Percentiles rank a stretch among this genome's conserved stretches.
Conservation (phyloP, 331 rosid genomes). For the Cydonia oblonga region DNA sequence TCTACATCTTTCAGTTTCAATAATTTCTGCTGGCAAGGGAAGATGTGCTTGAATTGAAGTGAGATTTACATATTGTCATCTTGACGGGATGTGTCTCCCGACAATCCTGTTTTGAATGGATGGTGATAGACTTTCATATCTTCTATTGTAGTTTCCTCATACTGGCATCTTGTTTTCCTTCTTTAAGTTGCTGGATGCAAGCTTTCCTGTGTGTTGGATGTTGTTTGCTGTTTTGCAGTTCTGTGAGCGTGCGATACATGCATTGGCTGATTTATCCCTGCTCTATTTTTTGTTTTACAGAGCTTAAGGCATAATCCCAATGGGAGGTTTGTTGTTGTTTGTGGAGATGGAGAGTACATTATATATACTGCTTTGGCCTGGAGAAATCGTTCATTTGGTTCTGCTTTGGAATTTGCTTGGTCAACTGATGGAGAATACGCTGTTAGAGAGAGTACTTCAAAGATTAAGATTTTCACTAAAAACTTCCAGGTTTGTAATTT, state of each 20-base stretch:
- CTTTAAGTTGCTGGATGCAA: neutral
- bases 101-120: neutral
- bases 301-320: constrained; percentile 94
- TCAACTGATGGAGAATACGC: constrained; percentile 95
- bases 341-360: neutral
- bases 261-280: constrained; percentile 1
- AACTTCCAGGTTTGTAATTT: constrained; percentile 70
- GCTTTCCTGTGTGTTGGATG: neutral
- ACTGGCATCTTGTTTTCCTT: neutral
- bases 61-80: neutral
- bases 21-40: neutral
- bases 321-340: constrained; percentile 80
- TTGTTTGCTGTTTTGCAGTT: neutral
- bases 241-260: neutral
- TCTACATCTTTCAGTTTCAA: neutral
- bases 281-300: constrained; percentile 30
- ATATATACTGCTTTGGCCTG: constrained; percentile 68
- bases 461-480: constrained; percentile 81
- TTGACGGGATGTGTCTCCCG: neutral
- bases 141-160: neutral
- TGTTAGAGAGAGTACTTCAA: constrained; percentile 93
- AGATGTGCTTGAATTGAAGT: neutral
- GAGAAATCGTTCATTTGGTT: constrained; percentile 98
- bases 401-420: constrained; percentile 97
- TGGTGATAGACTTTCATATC: neutral